A percentile compares a stretch with the other conserved stretches of the same genome.
Evolutionary conservation across 805 yeast species (phyloP).

Genomic region (Wickerhamiella sergipiensis): DNA sequence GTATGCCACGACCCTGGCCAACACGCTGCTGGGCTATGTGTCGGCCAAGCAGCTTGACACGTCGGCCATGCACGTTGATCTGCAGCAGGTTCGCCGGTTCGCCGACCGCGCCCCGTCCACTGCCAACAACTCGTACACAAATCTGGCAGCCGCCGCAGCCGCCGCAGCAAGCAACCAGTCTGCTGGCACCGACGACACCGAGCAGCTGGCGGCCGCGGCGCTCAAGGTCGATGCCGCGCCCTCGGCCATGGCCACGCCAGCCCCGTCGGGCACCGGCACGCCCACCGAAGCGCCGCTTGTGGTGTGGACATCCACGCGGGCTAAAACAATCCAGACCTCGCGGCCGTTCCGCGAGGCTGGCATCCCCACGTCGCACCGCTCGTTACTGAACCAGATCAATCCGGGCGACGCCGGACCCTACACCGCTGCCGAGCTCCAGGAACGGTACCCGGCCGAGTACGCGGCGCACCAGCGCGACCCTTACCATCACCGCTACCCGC

Average conservation of each 20-base stretch:
- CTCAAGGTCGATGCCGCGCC: background rate
- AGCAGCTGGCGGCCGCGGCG: background rate
- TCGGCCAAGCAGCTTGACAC: slow-evolving; percentile 15
- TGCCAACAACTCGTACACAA: background rate
- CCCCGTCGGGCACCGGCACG: slow-evolving; percentile 2
- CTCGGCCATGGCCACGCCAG: background rate
- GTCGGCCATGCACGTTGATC: slow-evolving; percentile 9
- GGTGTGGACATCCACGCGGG: slow-evolving; percentile 92
- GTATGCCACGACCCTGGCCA: slow-evolving; percentile 53
- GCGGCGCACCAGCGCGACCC: slow-evolving; percentile 59
- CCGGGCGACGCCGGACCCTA: slow-evolving; percentile 78
- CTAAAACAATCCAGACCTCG: slow-evolving; percentile 71
- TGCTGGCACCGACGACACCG: background rate
- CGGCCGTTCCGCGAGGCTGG: slow-evolving; percentile 48
- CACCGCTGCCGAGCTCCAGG: slow-evolving; percentile 43
- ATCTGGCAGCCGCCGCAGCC: background rate
- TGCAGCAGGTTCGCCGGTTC: slow-evolving; percentile 9
- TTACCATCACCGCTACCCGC: slow-evolving; percentile 80
- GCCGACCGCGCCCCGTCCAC: slow-evolving; percentile 7
- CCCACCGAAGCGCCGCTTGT: slow-evolving; percentile 30
- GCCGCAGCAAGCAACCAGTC: background rate
- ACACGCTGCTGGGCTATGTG: slow-evolving; percentile 35
- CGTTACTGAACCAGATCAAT: slow-evolving; percentile 74
- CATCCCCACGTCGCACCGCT: slow-evolving; percentile 55
- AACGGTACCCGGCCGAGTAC: slow-evolving; percentile 55